Conservation (phyloP, 2,329 filamentous ascomycete species). For the Fonsecaea multimorphosa region DNA sequence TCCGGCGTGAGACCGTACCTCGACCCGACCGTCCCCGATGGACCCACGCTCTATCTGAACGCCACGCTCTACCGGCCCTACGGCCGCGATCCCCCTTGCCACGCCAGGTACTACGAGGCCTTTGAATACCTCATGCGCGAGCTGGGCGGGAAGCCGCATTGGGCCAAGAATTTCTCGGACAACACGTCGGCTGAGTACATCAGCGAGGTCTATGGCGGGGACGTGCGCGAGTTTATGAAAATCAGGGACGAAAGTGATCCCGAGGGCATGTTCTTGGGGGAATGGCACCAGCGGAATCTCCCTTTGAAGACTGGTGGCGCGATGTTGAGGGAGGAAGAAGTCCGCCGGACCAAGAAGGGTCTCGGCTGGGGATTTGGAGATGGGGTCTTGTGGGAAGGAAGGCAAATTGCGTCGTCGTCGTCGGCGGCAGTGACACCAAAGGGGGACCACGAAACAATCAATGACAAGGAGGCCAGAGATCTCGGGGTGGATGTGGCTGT, state of each 20-base stretch:
- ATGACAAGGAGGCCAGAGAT: not conserved
- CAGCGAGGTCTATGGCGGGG: slow-evolving; percentile 70
- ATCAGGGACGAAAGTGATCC: slow-evolving; percentile 75
- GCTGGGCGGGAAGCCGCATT: slow-evolving; percentile 80
- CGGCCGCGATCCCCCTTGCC: slow-evolving; percentile 75
- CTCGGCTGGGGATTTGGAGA: slow-evolving; percentile 39
- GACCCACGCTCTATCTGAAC: slow-evolving; percentile 84
- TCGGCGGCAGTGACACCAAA: not conserved
- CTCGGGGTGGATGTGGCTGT: not conserved
- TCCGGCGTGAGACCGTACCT: slow-evolving; percentile 65
- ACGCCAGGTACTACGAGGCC: slow-evolving; percentile 79
- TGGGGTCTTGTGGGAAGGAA: slow-evolving; percentile 38
- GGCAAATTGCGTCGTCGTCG: not conserved
- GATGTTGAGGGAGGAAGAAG: slow-evolving; percentile 35
- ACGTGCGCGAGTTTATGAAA: slow-evolving; percentile 69
- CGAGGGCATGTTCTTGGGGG: slow-evolving; percentile 84
- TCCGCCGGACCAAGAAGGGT: slow-evolving; percentile 32
- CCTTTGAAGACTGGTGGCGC: slow-evolving; percentile 40
- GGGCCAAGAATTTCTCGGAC: slow-evolving; percentile 84
- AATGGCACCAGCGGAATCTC: slow-evolving; percentile 82
- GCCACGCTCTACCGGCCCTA: slow-evolving; percentile 89
- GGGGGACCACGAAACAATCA: not conserved
- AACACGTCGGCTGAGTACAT: slow-evolving; percentile 65
- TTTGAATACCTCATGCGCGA: slow-evolving; percentile 93
- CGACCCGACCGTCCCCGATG: slow-evolving; percentile 71